Base-by-base conservation (phyloP, 257 asterid genomes). In the Nicotiana attenuata region DNA sequence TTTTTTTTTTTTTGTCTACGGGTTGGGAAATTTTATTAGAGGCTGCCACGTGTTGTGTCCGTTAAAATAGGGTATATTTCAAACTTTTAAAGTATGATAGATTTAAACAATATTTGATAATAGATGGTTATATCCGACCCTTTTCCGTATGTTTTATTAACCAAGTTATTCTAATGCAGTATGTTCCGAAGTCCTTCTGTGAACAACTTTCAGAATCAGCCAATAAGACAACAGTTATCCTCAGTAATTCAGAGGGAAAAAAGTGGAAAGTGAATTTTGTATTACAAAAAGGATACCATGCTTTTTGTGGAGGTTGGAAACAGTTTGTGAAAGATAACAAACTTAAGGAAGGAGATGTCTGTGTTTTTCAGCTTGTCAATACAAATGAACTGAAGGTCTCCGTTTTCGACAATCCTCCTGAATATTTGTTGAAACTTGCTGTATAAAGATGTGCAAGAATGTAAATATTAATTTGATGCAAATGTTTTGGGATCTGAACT, bases 261-360 rank as follows among this genome's bases (percentile, higher is more conserved):
- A 8, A 53, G 3, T 84, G 84, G 84, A 50, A 55, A 65, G 87
- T 81, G 78, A 81, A 65, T 50, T 75, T 19, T 50, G 0, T 56
- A 15, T 3, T 5, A 22, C 35, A 38, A 22, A 29, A 6, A 4
- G 77, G 41, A 45, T 35, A 28, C 14, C 68, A 11, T 28, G n/a
- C 52, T 66, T 80, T 84, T 10, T 14, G 59, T 7, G 78, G 81
- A 65, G 87, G 87, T n/a, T 84, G 84, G 87, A 19, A 4, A 13
- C 20, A 29, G 5, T 84, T 84, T 81, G 87, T 29, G 35, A 20
- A 3, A 1, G 81, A 47, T 5, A 81, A 77, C 64, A 16, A 41
- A 14, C 77, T 85, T 41, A 41, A 81, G 81, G 55, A 41, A 20
- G 85, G 87, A 19, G 31, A 85, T n/a, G 66, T 81, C 55, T 85